A percentile compares a stretch with the other conserved stretches of the same genome.
phyloP scores from a whole-genome alignment of 805 yeast species.

The Lachancea quebecensis region DNA sequence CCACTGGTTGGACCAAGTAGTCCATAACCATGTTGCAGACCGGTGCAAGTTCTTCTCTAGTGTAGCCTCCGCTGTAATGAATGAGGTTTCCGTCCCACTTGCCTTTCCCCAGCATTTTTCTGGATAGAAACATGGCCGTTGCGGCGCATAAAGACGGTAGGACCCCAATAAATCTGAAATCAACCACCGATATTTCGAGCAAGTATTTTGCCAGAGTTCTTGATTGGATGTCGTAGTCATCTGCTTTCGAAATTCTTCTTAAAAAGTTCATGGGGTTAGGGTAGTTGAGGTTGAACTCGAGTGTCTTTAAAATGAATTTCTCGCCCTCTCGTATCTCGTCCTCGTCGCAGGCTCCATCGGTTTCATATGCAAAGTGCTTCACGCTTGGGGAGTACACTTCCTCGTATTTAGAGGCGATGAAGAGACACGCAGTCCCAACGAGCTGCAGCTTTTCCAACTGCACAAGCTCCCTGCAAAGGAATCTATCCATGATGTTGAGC shows the following conservation, averaged over 20 bases:
- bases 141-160: slow-evolving; percentile 83
- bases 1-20: slow-evolving; percentile 71
- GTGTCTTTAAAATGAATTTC: slow-evolving; percentile 64
- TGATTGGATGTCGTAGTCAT: slow-evolving; percentile 83
- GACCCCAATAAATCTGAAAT: slow-evolving; percentile 68
- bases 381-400: slow-evolving; percentile 89
- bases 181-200: slow-evolving; percentile 73
- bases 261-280: slow-evolving; percentile 92
- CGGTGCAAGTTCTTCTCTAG: slow-evolving; percentile 62
- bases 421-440: slow-evolving; percentile 77
- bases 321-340: slow-evolving; percentile 85
- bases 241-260: slow-evolving; percentile 88
- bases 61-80: slow-evolving; percentile 88
- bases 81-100: slow-evolving; percentile 84
- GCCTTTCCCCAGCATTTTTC: slow-evolving; percentile 62
- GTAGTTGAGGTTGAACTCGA: slow-evolving; percentile 71
- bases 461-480: slow-evolving; percentile 68
- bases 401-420: slow-evolving; percentile 89
- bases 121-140: slow-evolving; percentile 79
- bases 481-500: slow-evolving; percentile 81
- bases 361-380: slow-evolving; percentile 76
- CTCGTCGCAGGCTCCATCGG: slow-evolving; percentile 76
- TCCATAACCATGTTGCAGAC: slow-evolving; percentile 69
- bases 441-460: slow-evolving; percentile 77
- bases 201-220: slow-evolving; percentile 87